Conservation (phyloP, 768 basidiomycete genomes). For the Leccinum broughii region DNA sequence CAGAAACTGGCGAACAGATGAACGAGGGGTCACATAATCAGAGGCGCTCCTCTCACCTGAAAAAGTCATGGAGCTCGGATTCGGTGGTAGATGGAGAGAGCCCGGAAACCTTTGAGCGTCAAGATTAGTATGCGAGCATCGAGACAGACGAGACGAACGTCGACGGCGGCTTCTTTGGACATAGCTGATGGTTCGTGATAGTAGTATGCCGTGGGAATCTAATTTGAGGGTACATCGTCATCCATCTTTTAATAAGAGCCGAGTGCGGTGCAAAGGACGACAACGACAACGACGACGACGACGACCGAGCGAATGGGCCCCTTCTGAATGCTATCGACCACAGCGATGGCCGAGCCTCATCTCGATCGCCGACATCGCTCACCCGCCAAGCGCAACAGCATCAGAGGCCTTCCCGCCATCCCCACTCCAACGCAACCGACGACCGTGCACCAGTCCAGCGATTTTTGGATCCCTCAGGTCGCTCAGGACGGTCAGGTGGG, state of each 20-base stretch:
- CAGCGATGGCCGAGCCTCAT: slow-evolving; percentile 22
- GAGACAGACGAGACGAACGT: slow-evolving; percentile 35
- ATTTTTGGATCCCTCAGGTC: slow-evolving; percentile 92
- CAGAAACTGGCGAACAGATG: slow-evolving; percentile 62
- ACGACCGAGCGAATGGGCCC: slow-evolving; percentile 5
- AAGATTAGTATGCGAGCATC: background rate
- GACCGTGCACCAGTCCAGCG: slow-evolving; percentile 40
- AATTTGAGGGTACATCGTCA: slow-evolving; percentile 3
- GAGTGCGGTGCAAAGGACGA: slow-evolving; percentile 15
- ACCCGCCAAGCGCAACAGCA: slow-evolving; percentile 16
- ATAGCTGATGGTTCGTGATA: slow-evolving; percentile 15
- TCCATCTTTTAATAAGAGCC: background rate
- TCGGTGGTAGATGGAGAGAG: slow-evolving; percentile 68
- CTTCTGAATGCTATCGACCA: background rate
- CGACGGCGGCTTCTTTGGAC: slow-evolving; percentile 24
- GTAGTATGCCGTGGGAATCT: slow-evolving; percentile 11
- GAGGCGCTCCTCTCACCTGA: slow-evolving; percentile 56
- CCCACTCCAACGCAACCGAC: slow-evolving; percentile 13
- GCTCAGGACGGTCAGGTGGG: slow-evolving; percentile 78
- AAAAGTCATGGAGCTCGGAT: slow-evolving; percentile 73
- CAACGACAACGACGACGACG: slow-evolving; percentile 9
- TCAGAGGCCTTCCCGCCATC: slow-evolving; percentile 33
- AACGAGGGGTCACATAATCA: slow-evolving; percentile 1
- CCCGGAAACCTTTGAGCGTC: slow-evolving; percentile 58
- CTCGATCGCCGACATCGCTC: slow-evolving; percentile 6